Conservation (phyloP, 768 basidiomycete genomes). For the Dentipellis sp. region DNA sequence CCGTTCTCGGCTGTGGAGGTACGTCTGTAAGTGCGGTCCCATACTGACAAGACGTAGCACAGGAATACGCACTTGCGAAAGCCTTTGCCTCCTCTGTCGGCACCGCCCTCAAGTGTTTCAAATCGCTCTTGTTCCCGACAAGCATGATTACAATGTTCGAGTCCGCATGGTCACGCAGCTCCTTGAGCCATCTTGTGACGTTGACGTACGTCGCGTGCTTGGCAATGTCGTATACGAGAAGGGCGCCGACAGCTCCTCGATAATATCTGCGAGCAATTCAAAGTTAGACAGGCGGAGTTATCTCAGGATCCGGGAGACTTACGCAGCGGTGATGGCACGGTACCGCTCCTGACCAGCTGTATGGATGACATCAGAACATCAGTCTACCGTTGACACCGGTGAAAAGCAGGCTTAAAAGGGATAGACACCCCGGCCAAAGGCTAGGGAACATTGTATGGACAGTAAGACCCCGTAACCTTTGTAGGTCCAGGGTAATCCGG, state of each 20-base stretch:
- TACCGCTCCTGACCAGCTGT: constrained; percentile 95
- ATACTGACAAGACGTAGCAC: not conserved
- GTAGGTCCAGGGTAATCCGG: no score
- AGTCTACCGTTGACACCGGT: not conserved
- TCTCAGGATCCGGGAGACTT: constrained; percentile 22
- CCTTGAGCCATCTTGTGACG: constrained; percentile 94
- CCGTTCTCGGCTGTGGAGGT: constrained; percentile 70
- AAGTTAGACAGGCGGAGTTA: not conserved
- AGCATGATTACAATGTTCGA: constrained; percentile 94
- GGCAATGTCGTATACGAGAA: constrained; percentile 90
- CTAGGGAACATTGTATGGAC: no score
- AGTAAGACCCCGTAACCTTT: no score
- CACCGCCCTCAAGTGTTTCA: constrained; percentile 94
- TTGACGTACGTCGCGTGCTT: constrained; percentile 93
- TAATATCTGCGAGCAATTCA: constrained; percentile 60
- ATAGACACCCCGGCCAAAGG: no score
- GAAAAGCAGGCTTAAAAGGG: not conserved
- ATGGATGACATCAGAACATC: not conserved
- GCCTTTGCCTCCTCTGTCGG: constrained; percentile 95
- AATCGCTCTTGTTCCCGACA: constrained; percentile 97
- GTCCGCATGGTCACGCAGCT: constrained; percentile 90
- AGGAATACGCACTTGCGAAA: constrained; percentile 63
- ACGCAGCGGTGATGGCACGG: constrained; percentile 96
- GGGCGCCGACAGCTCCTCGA: constrained; percentile 90
- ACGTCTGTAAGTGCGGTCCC: not conserved